phyloP scores from a whole-genome alignment of 1,284 basidiomycete species.

The Meripilus lineatus region DNA sequence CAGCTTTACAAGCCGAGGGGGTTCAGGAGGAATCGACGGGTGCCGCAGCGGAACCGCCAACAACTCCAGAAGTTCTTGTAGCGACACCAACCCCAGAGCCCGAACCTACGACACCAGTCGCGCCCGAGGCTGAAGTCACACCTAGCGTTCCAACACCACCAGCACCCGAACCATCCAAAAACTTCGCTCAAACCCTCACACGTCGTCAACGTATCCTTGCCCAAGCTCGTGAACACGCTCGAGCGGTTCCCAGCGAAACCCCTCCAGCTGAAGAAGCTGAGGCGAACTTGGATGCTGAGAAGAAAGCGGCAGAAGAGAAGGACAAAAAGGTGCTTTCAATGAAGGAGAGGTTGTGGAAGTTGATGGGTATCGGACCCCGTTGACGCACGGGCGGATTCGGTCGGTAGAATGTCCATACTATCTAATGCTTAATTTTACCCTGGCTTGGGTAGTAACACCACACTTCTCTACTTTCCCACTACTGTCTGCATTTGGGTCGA shows the following conservation, averaged over 20 bases:
- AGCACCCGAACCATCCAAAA: not conserved
- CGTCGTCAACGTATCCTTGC: constrained; percentile 23
- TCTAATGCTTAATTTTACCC: too few relatives aligned
- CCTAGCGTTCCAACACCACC: not conserved
- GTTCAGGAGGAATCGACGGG: not conserved
- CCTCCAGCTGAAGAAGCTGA: constrained; percentile 8
- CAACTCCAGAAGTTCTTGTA: not conserved
- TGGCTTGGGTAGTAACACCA: too few relatives aligned
- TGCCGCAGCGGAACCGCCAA: not conserved
- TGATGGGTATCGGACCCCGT: constrained; percentile 21
- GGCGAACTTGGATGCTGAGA: constrained; percentile 9
- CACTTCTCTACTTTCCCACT: too few relatives aligned
- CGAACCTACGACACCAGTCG: not conserved
- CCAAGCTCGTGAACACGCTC: constrained; percentile 23
- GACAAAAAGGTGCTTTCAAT: constrained; percentile 15
- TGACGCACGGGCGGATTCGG: not conserved
- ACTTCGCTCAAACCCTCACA: constrained; percentile 3
- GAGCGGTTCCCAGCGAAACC: constrained; percentile 18
- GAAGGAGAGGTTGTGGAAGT: constrained; percentile 21
- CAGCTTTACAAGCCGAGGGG: too few relatives aligned
- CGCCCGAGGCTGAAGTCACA: not conserved
- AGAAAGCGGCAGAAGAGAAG: constrained; percentile 10
- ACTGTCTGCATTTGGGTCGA: too few relatives aligned
- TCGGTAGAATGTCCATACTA: too few relatives aligned
- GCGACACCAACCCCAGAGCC: not conserved